phyloP scores from a whole-genome alignment of 106 monocot species.

The Platanthera guangdongensis region DNA sequence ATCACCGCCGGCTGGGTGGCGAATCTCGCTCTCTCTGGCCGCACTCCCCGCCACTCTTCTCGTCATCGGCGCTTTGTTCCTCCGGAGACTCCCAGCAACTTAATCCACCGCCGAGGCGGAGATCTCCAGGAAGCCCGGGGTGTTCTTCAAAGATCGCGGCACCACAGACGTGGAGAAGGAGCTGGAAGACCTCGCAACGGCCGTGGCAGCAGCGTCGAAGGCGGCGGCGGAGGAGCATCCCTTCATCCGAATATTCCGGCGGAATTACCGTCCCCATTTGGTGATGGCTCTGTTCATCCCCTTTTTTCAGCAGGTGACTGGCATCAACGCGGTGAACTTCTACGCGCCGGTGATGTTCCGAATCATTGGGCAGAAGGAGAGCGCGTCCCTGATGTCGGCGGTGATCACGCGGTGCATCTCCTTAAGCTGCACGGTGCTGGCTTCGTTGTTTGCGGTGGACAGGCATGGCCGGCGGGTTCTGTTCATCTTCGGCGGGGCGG shows the following conservation, averaged over 20 bases:
- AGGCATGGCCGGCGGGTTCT: conserved; percentile 23
- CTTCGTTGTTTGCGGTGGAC: conserved; percentile 17
- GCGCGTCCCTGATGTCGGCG: conserved; percentile 12
- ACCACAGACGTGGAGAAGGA: conserved; percentile 9
- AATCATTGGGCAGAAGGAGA: conserved; percentile 12
- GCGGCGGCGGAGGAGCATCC: background rate
- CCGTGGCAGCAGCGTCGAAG: background rate
- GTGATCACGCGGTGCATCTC: background rate
- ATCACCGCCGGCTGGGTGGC: conserved; percentile 37
- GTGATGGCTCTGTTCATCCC: conserved; percentile 14
- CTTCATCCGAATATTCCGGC: background rate
- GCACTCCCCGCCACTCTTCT: conserved; percentile 32
- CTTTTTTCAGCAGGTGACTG: conserved; percentile 22
- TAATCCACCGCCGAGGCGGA: conserved; percentile 25
- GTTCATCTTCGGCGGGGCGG: conserved; percentile 26
- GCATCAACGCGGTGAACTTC: conserved; percentile 18
- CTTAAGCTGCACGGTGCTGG: background rate
- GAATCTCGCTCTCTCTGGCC: conserved; percentile 43
- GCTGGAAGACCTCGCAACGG: conserved; percentile 3
- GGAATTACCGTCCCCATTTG: conserved; percentile 13
- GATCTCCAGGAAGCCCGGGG: background rate
- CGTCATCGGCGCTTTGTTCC: conserved; percentile 25
- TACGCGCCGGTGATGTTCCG: conserved; percentile 30
- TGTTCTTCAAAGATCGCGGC: conserved; percentile 11
- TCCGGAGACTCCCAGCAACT: conserved; percentile 47